Conservation (phyloP, 352 stramenopile genomes). For the Globisporangium orthogonon region DNA sequence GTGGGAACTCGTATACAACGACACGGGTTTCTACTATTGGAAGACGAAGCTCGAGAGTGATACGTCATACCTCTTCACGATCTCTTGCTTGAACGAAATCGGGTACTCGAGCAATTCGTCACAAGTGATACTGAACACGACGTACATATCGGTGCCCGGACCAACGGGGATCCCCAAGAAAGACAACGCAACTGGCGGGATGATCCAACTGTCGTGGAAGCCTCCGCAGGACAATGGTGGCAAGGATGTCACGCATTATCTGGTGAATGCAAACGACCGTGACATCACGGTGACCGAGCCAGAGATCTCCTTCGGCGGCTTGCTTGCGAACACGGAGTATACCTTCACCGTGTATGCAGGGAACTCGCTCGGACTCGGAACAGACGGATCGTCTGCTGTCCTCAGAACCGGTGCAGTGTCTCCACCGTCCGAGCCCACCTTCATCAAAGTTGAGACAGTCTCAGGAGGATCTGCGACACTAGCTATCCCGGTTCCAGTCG, state of each 20-base stretch:
- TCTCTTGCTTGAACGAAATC: constrained; percentile 36
- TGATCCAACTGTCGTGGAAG: constrained; percentile 33
- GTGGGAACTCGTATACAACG: constrained; percentile 44
- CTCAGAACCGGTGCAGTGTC: constrained; percentile 26
- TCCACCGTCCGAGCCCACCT: constrained; percentile 19
- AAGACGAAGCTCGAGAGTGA: constrained; percentile 40
- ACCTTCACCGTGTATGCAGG: constrained; percentile 42
- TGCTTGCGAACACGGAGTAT: constrained; percentile 34
- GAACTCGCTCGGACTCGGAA: constrained; percentile 35
- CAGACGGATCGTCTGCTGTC: constrained; percentile 15
- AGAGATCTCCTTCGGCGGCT: constrained; percentile 22
- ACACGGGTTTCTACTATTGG: constrained; percentile 34
- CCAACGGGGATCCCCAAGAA: constrained; percentile 21
- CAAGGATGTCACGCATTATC: constrained; percentile 33
- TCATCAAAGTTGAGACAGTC: constrained; percentile 16
- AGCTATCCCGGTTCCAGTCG: constrained; percentile 20
- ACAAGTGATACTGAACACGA: constrained; percentile 24
- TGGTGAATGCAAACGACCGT: constrained; percentile 20
- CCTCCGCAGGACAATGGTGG: constrained; percentile 48
- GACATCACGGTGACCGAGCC: constrained; percentile 2
- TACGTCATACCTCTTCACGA: constrained; percentile 44
- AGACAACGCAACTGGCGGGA: constrained; percentile 25
- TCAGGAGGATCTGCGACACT: constrained; percentile 38
- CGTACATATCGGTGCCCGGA: constrained; percentile 42
- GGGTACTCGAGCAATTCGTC: constrained; percentile 32